phyloP scores from a whole-genome alignment of 345 rosid species.

The Acer saccharum region DNA sequence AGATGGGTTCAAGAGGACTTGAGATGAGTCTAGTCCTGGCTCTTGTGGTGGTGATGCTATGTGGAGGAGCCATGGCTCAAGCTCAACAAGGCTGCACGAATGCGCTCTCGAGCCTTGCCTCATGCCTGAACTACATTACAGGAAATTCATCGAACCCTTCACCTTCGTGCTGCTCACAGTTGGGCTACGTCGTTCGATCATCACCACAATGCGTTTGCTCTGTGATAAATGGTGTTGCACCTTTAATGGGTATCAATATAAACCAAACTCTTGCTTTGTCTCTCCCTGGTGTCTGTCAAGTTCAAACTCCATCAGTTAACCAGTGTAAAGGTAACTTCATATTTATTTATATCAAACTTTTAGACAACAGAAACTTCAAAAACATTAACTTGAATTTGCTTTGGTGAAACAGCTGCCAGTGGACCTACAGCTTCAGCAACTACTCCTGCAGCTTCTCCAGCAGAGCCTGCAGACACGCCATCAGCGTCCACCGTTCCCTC shows the following conservation, averaged over 20 bases:
- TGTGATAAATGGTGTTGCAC: slow-evolving; percentile 45
- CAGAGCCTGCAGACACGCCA: slow-evolving; percentile 40
- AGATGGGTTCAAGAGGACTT: slow-evolving; percentile 35
- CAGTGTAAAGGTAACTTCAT: slow-evolving; percentile 55
- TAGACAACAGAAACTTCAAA: background rate
- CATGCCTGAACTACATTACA: slow-evolving; percentile 58
- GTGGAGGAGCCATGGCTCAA: slow-evolving; percentile 35
- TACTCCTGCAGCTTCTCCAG: slow-evolving; percentile 37
- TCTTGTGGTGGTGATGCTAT: slow-evolving; percentile 32
- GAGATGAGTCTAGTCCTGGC: slow-evolving; percentile 29
- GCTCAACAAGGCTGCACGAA: slow-evolving; percentile 41
- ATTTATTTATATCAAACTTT: background rate
- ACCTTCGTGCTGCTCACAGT: slow-evolving; percentile 62
- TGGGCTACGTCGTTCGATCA: slow-evolving; percentile 51
- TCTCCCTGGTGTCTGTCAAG: slow-evolving; percentile 65
- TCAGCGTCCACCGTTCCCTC: slow-evolving; percentile 44
- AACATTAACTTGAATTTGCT: background rate
- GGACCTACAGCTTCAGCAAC: slow-evolving; percentile 38
- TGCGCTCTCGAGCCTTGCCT: slow-evolving; percentile 42
- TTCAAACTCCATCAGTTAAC: slow-evolving; percentile 59
- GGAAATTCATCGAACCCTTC: slow-evolving; percentile 71
- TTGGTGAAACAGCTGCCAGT: slow-evolving; percentile 39
- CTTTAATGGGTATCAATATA: slow-evolving; percentile 51
- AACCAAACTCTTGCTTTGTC: slow-evolving; percentile 69
- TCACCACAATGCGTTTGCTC: slow-evolving; percentile 73